Base-by-base conservation (phyloP, 78 protist species). In the Dictyostelium intermedium region DNA sequence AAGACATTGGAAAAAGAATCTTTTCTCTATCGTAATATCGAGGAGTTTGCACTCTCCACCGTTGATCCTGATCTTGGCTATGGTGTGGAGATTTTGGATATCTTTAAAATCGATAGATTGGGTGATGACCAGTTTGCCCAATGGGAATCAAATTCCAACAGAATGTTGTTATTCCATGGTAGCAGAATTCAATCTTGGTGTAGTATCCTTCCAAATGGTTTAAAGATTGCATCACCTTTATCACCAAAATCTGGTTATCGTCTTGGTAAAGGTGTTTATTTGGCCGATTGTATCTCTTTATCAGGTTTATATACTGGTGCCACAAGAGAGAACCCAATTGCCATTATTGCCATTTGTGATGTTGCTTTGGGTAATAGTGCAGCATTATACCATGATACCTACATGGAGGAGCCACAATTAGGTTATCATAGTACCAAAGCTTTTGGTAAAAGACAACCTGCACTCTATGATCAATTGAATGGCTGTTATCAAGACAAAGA, bases 211-310 rank as follows among this genome's bases (percentile, higher is more conserved):
- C 7, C 85, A 32, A 63, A 93, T 53, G 98, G 97, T 13, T 92
- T 98, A 43, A 92, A 97, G 35, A 98, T 98, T 32, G 98, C 98
- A 0, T 99, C 99, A 18, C 97, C 99, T 0, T 98, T 97, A 72
- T 98, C 98, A 14, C 99, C 98, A 20, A 92, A 77, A 25, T 82
- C 99, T 10, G 99, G 99, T 41, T 97, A 97, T 93, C 72, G 96
- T 92, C 97, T 97, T 61, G 99, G 99, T 30, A 97, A 98, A 76
- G 99, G 99, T 86, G 85, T 98, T 2, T 98, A 98, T 96, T 92
- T 98, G 72, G 99, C 99, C 0, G 96, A 97, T 32, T 27, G 60
- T 7, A 34, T 83, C 47, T 60, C 82, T 27, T 78, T 84, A 20
- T 53, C 82, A 6, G 23, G 41, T 32, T 23, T 53, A 13, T 95